phyloP scores from a whole-genome alignment of 768 basidiomycete species.

The Tremella fuciformis region DNA sequence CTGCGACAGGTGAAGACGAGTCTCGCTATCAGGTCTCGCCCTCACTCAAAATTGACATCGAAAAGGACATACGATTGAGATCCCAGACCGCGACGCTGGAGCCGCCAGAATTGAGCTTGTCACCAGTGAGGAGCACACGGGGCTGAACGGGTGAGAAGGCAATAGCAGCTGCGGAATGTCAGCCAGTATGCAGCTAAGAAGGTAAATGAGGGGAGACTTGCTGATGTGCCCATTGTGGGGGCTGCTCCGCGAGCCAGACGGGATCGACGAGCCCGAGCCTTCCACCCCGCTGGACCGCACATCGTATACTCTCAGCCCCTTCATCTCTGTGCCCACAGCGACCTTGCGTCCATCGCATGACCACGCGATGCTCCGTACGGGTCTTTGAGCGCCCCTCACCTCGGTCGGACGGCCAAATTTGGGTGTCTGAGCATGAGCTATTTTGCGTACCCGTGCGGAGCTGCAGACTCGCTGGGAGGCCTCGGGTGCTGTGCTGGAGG shows the following conservation, averaged over 20 bases:
- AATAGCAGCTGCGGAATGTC: slow-evolving; percentile 24
- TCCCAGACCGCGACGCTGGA: slow-evolving; percentile 36
- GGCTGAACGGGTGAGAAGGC: slow-evolving; percentile 41
- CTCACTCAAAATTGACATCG: background rate
- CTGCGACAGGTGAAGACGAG: slow-evolving; percentile 17
- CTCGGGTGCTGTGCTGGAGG: slow-evolving; percentile 14
- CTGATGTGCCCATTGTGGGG: slow-evolving; percentile 44
- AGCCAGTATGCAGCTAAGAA: background rate
- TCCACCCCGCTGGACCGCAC: background rate
- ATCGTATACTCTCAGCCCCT: slow-evolving; percentile 37
- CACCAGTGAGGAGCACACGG: slow-evolving; percentile 33
- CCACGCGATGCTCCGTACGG: slow-evolving; percentile 37
- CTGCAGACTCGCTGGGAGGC: slow-evolving; percentile 10
- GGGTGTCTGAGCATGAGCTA: slow-evolving; percentile 21
- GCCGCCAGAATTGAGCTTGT: slow-evolving; percentile 32
- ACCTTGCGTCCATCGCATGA: slow-evolving; percentile 37
- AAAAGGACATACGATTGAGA: slow-evolving; percentile 22
- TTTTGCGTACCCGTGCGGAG: background rate
- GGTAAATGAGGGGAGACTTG: slow-evolving; percentile 9
- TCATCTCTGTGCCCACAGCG: slow-evolving; percentile 40
- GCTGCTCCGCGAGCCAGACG: slow-evolving; percentile 27
- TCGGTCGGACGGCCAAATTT: slow-evolving; percentile 31
- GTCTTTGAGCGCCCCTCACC: slow-evolving; percentile 29
- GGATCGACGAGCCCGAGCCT: slow-evolving; percentile 22
- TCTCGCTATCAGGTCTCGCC: background rate